These are phyloP conservation scores for Amyloporia xantha DNA, from an alignment of 768 basidiomycete genomes.

Conservation along the genomic window DNA sequence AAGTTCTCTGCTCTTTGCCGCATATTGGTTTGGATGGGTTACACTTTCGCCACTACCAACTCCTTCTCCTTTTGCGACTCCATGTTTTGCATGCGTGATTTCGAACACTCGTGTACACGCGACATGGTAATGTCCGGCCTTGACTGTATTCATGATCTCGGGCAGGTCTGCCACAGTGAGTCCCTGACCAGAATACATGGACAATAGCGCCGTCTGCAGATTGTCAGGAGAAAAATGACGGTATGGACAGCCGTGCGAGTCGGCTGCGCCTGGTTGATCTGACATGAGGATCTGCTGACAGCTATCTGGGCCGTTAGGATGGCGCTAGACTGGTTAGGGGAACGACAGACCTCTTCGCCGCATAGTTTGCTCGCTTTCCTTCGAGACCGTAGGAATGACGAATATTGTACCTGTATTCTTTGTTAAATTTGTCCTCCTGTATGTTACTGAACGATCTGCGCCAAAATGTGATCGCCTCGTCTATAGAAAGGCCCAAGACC, in stretches of 20 bases:
- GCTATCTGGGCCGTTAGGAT: slow-evolving; percentile 38
- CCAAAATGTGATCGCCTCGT: slow-evolving; percentile 94
- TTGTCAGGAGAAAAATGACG: slow-evolving; percentile 83
- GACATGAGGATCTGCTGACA: slow-evolving; percentile 81
- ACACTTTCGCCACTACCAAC: slow-evolving; percentile 81
- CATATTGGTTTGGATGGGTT: slow-evolving; percentile 91
- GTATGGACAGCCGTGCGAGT: slow-evolving; percentile 89
- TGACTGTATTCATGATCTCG: slow-evolving; percentile 78
- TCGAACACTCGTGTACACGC: slow-evolving; percentile 98
- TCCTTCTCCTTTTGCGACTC: slow-evolving; percentile 87
- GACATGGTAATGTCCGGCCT: slow-evolving; percentile 81
- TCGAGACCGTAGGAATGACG: slow-evolving; percentile 93
- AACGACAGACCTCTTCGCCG: slow-evolving; percentile 73
- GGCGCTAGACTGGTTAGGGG: background rate
- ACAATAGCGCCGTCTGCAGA: slow-evolving; percentile 67
- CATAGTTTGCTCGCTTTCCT: slow-evolving; percentile 90
- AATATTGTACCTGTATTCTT: slow-evolving; percentile 96
- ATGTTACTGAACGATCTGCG: slow-evolving; percentile 74
- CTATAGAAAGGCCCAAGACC: slow-evolving; percentile 90
- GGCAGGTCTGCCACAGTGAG: slow-evolving; percentile 63
- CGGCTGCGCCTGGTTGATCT: slow-evolving; percentile 58
- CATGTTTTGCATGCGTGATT: slow-evolving; percentile 67
- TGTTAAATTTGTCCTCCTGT: slow-evolving; percentile 94
- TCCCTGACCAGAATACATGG: slow-evolving; percentile 58
- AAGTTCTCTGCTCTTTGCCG: slow-evolving; percentile 65